Percentiles rank a stretch among this genome's conserved stretches.
These are phyloP conservation scores for Pyrenopolyporus hunteri DNA, from an alignment of 495 filamentous ascomycete species.

Conservation along the genomic window DNA sequence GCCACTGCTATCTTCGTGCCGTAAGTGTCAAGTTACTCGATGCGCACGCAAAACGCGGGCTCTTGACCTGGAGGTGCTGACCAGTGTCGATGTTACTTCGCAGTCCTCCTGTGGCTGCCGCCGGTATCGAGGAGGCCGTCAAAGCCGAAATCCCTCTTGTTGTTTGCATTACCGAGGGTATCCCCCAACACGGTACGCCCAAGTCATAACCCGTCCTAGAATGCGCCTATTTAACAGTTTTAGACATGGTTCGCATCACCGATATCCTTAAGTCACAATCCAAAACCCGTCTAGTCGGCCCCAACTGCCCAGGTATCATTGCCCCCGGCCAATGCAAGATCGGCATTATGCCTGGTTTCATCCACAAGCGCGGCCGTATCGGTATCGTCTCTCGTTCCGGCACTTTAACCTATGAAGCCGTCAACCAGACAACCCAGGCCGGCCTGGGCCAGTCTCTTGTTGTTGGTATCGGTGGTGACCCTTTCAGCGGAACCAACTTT, in stretches of 20 bases:
- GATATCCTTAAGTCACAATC: slow-evolving; percentile 96
- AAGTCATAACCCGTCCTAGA: neutral
- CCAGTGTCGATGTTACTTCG: neutral
- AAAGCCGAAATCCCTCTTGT: slow-evolving; percentile 88
- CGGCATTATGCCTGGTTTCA: slow-evolving; percentile 99
- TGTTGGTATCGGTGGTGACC: slow-evolving; percentile 97
- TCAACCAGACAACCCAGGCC: slow-evolving; percentile 98
- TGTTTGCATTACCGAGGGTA: slow-evolving; percentile 98
- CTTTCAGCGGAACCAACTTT: slow-evolving; percentile 99
- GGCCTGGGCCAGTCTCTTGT: slow-evolving; percentile 97
- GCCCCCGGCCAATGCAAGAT: slow-evolving; percentile 99
- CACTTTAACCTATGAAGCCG: slow-evolving; percentile 98
- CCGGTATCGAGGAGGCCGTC: slow-evolving; percentile 96
- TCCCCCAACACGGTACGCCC: slow-evolving; percentile 87
- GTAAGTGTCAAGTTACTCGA: slow-evolving; percentile 55
- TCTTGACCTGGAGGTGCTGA: slow-evolving; percentile 2
- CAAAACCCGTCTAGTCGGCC: slow-evolving; percentile 95
- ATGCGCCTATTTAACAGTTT: neutral
- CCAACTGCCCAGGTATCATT: slow-evolving; percentile 99
- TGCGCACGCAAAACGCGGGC: slow-evolving; percentile 5
- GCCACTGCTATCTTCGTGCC: slow-evolving; percentile 98
- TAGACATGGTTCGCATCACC: slow-evolving; percentile 99
- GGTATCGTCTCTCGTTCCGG: slow-evolving; percentile 98
- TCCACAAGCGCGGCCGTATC: slow-evolving; percentile 98
- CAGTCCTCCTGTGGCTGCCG: slow-evolving; percentile 87